Percentiles rank a stretch among this genome's conserved stretches.
Conservation (phyloP, 2,329 filamentous ascomycete genomes). For the Metarhizium rileyi region DNA sequence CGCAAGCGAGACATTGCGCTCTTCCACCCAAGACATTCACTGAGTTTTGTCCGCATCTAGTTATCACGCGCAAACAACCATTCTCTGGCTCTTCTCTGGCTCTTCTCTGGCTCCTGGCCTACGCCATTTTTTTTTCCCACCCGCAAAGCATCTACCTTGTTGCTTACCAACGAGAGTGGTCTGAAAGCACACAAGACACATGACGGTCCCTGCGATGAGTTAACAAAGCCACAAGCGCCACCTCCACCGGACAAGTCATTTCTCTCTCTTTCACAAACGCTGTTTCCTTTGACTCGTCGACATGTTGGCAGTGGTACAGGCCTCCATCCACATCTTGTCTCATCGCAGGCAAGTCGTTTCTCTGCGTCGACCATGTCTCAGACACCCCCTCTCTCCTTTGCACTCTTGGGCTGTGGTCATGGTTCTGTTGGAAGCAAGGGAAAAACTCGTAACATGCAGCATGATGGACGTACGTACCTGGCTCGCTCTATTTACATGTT, state of each 20-base stretch:
- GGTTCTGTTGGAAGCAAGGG: not conserved
- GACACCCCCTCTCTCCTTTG: not conserved
- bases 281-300: not conserved
- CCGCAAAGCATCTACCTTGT: not conserved
- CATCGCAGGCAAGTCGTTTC: not conserved
- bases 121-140: too few relatives aligned
- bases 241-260: not conserved
- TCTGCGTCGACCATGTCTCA: not conserved
- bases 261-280: not conserved
- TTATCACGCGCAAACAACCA: too few relatives aligned
- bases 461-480: not conserved
- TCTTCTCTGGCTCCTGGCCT: too few relatives aligned
- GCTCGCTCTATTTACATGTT: not conserved
- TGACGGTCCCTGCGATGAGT: not conserved
- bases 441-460: not conserved
- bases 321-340: not conserved
- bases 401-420: not conserved
- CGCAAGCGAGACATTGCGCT: too few relatives aligned
- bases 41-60: too few relatives aligned
- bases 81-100: too few relatives aligned
- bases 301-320: not conserved
- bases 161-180: not conserved
- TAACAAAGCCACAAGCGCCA: not conserved
- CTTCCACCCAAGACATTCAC: too few relatives aligned
- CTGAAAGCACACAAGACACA: not conserved